A percentile compares a stretch with the other conserved stretches of the same genome.
These are phyloP conservation scores for Calamus simplicifolius DNA, from an alignment of 176 grass and related monocot genomes.

Conservation along the genomic window DNA sequence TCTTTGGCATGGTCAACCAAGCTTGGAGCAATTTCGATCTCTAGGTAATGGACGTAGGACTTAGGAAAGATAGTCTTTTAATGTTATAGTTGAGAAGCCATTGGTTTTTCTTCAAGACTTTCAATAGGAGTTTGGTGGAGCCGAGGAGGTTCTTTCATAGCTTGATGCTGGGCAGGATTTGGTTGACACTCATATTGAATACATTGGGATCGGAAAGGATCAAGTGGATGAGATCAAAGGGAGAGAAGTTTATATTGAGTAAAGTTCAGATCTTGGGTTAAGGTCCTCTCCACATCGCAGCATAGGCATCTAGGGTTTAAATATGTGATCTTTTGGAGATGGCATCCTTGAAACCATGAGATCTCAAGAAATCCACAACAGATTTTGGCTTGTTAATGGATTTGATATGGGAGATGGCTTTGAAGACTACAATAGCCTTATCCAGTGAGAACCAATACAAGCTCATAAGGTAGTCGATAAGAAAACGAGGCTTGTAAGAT, in stretches of 20 bases:
- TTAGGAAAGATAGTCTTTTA: slow-evolving; percentile 35
- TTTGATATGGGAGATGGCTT: not conserved
- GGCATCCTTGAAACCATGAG: not conserved
- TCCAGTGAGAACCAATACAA: slow-evolving; percentile 4
- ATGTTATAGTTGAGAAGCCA: slow-evolving; percentile 21
- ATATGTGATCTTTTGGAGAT: not conserved
- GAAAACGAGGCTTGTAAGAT: not conserved
- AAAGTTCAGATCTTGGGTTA: slow-evolving; percentile 17
- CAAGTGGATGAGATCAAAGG: slow-evolving; percentile 14
- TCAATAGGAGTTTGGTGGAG: slow-evolving; percentile 23
- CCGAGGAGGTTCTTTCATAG: slow-evolving; percentile 32
- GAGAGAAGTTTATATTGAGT: slow-evolving; percentile 24
- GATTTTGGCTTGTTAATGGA: slow-evolving; percentile 6
- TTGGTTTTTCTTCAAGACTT: slow-evolving; percentile 7
- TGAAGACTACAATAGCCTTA: not conserved
- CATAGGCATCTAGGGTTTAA: too few relatives aligned
- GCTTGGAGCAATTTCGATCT: not conserved
- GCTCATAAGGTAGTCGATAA: slow-evolving; percentile 13
- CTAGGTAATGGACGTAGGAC: slow-evolving; percentile 21
- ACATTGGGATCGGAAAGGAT: not conserved
- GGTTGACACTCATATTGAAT: slow-evolving; percentile 6
- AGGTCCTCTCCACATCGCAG: slow-evolving; percentile 31
- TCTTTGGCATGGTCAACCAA: slow-evolving; percentile 17
- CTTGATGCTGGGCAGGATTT: slow-evolving; percentile 31
- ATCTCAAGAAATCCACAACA: slow-evolving; percentile 6